Conservation (phyloP, 176 grass and related monocot species). For the Aegilops umbellulata region DNA sequence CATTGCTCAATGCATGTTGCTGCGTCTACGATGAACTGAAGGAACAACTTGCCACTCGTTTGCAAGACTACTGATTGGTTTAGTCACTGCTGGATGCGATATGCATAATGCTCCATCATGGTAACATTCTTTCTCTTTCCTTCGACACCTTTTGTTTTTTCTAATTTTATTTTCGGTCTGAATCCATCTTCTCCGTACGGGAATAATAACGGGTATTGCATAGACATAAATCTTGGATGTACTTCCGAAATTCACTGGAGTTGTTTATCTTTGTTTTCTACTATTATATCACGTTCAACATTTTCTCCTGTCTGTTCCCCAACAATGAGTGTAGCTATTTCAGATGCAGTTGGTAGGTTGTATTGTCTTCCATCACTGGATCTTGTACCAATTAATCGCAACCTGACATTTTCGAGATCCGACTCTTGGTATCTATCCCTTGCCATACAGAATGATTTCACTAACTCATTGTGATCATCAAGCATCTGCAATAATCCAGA, state of each 20-base stretch:
- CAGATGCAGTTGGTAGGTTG: background rate
- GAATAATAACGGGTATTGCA: conserved; percentile 29
- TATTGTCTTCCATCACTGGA: conserved; percentile 14
- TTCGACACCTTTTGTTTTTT: background rate
- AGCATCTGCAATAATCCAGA: background rate
- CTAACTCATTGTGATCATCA: conserved; percentile 27
- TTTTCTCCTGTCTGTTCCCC: background rate
- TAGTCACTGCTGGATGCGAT: background rate
- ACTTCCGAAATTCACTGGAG: conserved; percentile 11
- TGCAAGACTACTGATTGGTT: background rate
- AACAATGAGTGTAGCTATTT: conserved; percentile 18
- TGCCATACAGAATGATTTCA: conserved; percentile 27
- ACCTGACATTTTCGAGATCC: background rate
- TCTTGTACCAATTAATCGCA: background rate
- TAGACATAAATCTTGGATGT: conserved; percentile 28
- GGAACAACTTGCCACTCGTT: background rate
- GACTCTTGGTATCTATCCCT: background rate
- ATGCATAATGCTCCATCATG: conserved; percentile 29
- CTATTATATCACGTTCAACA: conserved; percentile 8
- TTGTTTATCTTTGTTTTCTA: conserved; percentile 3
- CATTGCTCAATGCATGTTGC: background rate
- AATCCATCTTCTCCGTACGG: background rate
- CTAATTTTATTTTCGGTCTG: background rate
- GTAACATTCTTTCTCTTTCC: conserved; percentile 18
- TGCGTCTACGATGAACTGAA: background rate